These are phyloP conservation scores for Luffa aegyptiaca DNA, from an alignment of 306 rosid species.

Conservation along the genomic window DNA sequence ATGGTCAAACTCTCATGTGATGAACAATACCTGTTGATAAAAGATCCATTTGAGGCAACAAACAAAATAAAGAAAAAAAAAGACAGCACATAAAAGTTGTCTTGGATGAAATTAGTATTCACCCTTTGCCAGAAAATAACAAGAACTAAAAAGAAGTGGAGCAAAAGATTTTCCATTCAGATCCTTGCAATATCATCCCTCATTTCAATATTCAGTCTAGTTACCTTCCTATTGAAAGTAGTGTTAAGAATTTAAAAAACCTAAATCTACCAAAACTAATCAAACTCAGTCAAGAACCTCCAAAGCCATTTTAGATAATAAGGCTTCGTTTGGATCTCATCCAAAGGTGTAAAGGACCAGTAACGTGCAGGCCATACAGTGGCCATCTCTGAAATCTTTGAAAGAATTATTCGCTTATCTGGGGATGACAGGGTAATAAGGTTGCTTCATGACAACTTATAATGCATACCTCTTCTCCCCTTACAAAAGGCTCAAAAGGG, in stretches of 20 bases:
- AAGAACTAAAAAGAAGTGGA: background rate
- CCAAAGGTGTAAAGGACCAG: background rate
- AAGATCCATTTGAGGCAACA: constrained; percentile 6
- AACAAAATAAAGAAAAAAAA: background rate
- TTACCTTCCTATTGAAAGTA: background rate
- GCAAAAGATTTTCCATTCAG: background rate
- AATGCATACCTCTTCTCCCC: background rate
- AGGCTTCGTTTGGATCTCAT: background rate
- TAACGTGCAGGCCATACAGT: background rate
- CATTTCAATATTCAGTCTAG: background rate
- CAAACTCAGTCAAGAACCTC: background rate
- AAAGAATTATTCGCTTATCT: background rate
- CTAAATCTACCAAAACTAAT: background rate
- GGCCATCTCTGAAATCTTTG: background rate
- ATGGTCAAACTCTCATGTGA: constrained; percentile 76
- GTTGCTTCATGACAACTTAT: too few species aligned
- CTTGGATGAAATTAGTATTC: background rate
- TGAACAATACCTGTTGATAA: constrained; percentile 70
- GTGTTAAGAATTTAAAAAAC: background rate
- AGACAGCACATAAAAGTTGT: background rate
- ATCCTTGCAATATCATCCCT: background rate
- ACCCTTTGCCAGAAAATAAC: background rate
- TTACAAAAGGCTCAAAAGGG: background rate
- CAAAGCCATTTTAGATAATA: background rate
- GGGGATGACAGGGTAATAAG: too few species aligned